Evolutionary conservation across 1,139 yeast genomes (phyloP).

Genomic region (Pichia sp.): DNA sequence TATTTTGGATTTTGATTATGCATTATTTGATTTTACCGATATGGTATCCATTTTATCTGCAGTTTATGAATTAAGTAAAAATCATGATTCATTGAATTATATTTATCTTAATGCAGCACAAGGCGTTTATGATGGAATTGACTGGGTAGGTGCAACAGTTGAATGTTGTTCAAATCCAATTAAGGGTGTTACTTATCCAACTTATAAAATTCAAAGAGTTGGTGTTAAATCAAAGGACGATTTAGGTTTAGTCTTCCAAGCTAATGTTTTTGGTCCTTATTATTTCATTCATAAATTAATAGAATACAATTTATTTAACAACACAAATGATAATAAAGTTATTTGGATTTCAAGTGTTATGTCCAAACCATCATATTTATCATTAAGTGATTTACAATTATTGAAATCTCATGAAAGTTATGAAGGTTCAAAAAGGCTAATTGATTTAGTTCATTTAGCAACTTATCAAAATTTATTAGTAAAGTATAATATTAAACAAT

Average conservation of each 20-base stretch:
- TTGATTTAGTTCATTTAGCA: constrained; percentile 76
- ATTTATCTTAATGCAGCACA: constrained; percentile 85
- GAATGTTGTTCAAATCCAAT: constrained; percentile 62
- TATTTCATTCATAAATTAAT: constrained; percentile 54
- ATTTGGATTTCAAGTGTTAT: constrained; percentile 84
- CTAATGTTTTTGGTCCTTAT: constrained; percentile 93
- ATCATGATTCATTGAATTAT: constrained; percentile 64
- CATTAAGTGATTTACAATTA: constrained; percentile 69
- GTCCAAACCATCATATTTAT: constrained; percentile 64
- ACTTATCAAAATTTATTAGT: constrained; percentile 46
- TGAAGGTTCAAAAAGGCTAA: constrained; percentile 86
- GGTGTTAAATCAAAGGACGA: constrained; percentile 70
- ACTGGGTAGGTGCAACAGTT: constrained; percentile 69
- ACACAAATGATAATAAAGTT: constrained; percentile 52
- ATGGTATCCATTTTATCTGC: constrained; percentile 83
- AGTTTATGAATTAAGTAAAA: constrained; percentile 57
- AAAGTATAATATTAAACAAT: constrained; percentile 54
- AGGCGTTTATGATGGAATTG: constrained; percentile 78
- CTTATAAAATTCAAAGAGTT: constrained; percentile 70
- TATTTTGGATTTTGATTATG: constrained; percentile 73
- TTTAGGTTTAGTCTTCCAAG: constrained; percentile 85
- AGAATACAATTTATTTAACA: constrained; percentile 36
- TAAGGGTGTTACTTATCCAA: constrained; percentile 77
- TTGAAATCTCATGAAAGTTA: constrained; percentile 61
- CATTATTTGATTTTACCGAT: constrained; percentile 80